Conservation (phyloP, 1,284 basidiomycete species). For the Tetrapyrgos nigripes region DNA sequence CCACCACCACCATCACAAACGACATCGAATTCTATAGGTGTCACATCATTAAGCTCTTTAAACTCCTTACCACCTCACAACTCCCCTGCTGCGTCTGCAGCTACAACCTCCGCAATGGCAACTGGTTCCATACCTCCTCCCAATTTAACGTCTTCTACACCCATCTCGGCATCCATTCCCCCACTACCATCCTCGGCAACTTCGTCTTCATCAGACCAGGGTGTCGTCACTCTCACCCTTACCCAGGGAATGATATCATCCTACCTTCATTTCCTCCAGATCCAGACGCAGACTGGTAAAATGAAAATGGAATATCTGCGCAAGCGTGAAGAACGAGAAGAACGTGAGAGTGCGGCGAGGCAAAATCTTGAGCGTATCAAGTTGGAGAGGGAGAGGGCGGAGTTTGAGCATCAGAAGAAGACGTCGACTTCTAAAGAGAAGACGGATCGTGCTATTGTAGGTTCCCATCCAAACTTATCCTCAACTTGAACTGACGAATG, state of each 20-base stretch:
- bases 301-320: conserved; percentile 70
- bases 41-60: conserved; percentile 8
- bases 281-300: conserved; percentile 62
- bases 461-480: conserved; percentile 21
- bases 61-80: not conserved
- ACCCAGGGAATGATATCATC: conserved; percentile 62
- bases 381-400: conserved; percentile 54
- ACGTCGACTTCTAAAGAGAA: conserved; percentile 61
- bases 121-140: conserved; percentile 8
- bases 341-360: conserved; percentile 55
- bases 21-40: conserved; percentile 12
- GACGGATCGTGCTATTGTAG: conserved; percentile 64
- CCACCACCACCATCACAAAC: conserved; percentile 19
- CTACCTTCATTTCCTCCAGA: conserved; percentile 62
- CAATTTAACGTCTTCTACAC: conserved; percentile 3
- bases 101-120: conserved; percentile 19
- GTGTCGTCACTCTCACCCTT: conserved; percentile 56
- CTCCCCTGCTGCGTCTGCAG: conserved; percentile 16
- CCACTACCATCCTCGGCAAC: conserved; percentile 16
- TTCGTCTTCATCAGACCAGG: conserved; percentile 34
- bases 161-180: conserved; percentile 19
- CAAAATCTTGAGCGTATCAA: conserved; percentile 53
- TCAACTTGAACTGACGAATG: not conserved
- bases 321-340: conserved; percentile 67
- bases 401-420: conserved; percentile 59